phyloP scores from a whole-genome alignment of 192 early-diverging fungal genomes.

The Endogone sp. region DNA sequence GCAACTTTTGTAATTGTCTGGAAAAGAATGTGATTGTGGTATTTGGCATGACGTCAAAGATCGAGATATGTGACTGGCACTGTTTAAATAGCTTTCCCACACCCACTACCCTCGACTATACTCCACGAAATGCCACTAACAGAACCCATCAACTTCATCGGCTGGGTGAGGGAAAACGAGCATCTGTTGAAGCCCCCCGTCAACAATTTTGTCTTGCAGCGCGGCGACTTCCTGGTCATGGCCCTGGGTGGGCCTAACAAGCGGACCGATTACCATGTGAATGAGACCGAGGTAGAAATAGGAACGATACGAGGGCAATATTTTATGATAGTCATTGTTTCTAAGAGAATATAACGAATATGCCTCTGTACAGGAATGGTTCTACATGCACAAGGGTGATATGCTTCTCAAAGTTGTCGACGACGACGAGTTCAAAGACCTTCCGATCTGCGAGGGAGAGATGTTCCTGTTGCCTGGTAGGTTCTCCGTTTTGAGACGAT shows the following conservation, averaged over 20 bases:
- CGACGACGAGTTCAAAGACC: conserved; percentile 73
- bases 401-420: conserved; percentile 91
- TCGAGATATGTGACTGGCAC: too few relatives aligned
- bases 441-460: conserved; percentile 87
- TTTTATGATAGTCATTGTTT: background rate
- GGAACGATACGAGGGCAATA: background rate
- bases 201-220: conserved; percentile 86
- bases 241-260: conserved; percentile 91
- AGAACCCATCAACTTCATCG: conserved; percentile 80
- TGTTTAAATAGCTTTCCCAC: too few relatives aligned
- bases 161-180: conserved; percentile 80
- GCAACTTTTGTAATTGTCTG: too few relatives aligned
- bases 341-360: background rate
- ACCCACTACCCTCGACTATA: too few relatives aligned
- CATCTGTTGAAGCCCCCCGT: conserved; percentile 91
- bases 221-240: conserved; percentile 90
- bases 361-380: conserved; percentile 73
- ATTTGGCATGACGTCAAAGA: too few relatives aligned
- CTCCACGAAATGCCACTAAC: too few relatives aligned
- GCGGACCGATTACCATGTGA: conserved; percentile 96
- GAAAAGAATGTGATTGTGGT: too few relatives aligned
- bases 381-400: conserved; percentile 90
- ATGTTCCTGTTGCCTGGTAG: conserved; percentile 93
- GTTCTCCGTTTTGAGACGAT: conserved; percentile 2
- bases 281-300: conserved; percentile 89